Evolutionary conservation across 1,284 basidiomycete genomes (phyloP).

Genomic region (Heterobasidion annosum): DNA sequence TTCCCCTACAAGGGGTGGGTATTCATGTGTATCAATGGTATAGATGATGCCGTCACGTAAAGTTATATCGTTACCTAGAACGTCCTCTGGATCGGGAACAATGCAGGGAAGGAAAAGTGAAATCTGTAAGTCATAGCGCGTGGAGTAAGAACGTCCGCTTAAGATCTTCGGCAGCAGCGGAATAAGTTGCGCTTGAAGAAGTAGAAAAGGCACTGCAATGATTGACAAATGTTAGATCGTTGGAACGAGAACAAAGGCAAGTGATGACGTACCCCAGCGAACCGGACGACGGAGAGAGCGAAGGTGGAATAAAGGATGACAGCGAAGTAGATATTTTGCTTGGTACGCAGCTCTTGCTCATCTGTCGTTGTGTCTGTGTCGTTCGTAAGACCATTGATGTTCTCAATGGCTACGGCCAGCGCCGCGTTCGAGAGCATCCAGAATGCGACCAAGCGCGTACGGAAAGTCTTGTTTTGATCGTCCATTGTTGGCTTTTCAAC

Average conservation of each 20-base stretch:
- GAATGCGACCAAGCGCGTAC: slow-evolving; percentile 76
- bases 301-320: slow-evolving; percentile 90
- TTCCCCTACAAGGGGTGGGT: neutral
- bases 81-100: neutral
- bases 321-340: slow-evolving; percentile 76
- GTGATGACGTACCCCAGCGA: slow-evolving; percentile 61
- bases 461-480: slow-evolving; percentile 91
- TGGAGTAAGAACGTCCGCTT: slow-evolving; percentile 14
- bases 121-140: neutral
- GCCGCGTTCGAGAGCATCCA: slow-evolving; percentile 85
- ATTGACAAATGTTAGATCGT: slow-evolving; percentile 7
- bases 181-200: slow-evolving; percentile 80
- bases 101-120: neutral
- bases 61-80: neutral
- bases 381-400: slow-evolving; percentile 67
- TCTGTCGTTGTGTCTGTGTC: slow-evolving; percentile 31
- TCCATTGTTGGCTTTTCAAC: slow-evolving; percentile 83
- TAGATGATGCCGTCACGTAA: neutral
- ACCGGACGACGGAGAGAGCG: slow-evolving; percentile 71
- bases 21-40: neutral
- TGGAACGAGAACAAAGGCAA: slow-evolving; percentile 1
- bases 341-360: slow-evolving; percentile 36
- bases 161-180: slow-evolving; percentile 72
- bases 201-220: slow-evolving; percentile 64
- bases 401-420: slow-evolving; percentile 78